These are phyloP conservation scores for Waitea zeae DNA, from an alignment of 1,284 basidiomycete genomes.

Conservation along the genomic window DNA sequence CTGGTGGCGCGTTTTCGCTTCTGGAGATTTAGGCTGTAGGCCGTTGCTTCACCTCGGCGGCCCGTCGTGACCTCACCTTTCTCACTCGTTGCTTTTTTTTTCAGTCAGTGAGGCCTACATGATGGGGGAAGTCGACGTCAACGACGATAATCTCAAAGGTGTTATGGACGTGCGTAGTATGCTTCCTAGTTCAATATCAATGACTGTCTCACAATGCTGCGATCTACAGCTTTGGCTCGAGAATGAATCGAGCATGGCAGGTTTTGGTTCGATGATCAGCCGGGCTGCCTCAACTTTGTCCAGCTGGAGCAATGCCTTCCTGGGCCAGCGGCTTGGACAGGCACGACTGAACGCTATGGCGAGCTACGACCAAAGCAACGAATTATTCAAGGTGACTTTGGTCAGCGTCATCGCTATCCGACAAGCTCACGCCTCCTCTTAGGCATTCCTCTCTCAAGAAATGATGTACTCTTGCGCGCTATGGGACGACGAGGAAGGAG, in stretches of 20 bases:
- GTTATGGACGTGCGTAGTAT: slow-evolving; percentile 55
- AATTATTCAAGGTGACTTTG: slow-evolving; percentile 45
- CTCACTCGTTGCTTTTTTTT: slow-evolving; percentile 6
- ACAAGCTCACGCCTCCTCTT: slow-evolving; percentile 4
- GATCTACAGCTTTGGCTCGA: slow-evolving; percentile 71
- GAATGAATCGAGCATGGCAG: slow-evolving; percentile 59
- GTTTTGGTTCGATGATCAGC: slow-evolving; percentile 44
- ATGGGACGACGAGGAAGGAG: slow-evolving; percentile 59
- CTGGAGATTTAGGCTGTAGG: slow-evolving; percentile 62
- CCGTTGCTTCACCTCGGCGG: no score
- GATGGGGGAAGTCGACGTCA: slow-evolving; percentile 64
- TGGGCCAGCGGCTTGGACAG: slow-evolving; percentile 65
- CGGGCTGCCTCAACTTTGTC: slow-evolving; percentile 53
- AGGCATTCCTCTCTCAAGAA: slow-evolving; percentile 72
- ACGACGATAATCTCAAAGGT: slow-evolving; percentile 39
- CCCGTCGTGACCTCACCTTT: slow-evolving; percentile 2
- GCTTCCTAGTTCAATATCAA: neutral
- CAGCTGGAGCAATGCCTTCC: slow-evolving; percentile 59
- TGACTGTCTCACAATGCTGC: slow-evolving; percentile 6
- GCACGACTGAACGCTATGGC: slow-evolving; percentile 74
- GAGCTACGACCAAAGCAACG: slow-evolving; percentile 82
- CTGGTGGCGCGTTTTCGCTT: neutral
- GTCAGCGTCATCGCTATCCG: slow-evolving; percentile 1
- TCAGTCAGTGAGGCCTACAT: slow-evolving; percentile 81
- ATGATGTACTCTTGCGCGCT: slow-evolving; percentile 91